Evolutionary conservation across 306 rosid genomes (phyloP).

Genomic region (Quercus suber): DNA sequence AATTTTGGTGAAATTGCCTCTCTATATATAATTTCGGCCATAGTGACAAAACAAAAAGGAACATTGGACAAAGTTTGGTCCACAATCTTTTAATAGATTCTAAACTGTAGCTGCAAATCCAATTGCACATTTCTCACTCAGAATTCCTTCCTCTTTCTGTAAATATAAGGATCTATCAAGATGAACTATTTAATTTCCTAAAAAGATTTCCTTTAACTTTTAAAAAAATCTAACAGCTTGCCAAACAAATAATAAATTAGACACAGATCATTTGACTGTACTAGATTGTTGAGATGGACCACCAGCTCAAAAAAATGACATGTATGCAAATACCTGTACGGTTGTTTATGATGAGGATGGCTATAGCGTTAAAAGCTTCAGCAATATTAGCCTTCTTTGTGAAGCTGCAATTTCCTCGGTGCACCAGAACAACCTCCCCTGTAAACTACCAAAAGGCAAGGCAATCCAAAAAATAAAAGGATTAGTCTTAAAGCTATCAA

Average conservation of each 20-base stretch:
- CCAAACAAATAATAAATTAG: neutral
- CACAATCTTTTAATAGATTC: neutral
- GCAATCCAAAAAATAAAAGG: conserved; percentile 24
- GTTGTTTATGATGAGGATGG: conserved; percentile 82
- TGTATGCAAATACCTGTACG: conserved; percentile 56
- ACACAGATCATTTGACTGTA: neutral
- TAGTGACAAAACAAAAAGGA: neutral
- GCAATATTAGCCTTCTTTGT: conserved; percentile 90
- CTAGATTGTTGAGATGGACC: conserved; percentile 8
- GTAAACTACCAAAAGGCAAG: conserved; percentile 63
- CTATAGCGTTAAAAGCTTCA: conserved; percentile 80
- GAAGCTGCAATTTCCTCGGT: conserved; percentile 95
- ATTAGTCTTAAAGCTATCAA: conserved; percentile 17
- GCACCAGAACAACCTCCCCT: conserved; percentile 78
- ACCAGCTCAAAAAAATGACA: conserved; percentile 9
- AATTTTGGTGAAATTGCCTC: too few species aligned
- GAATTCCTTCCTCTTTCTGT: neutral
- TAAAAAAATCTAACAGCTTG: neutral
- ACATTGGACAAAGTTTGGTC: neutral
- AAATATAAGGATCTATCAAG: neutral
- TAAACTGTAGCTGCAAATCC: neutral
- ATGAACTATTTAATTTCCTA: neutral
- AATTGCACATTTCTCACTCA: neutral
- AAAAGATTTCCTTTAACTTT: neutral
- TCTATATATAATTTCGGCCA: neutral